Evolutionary conservation across 371 early-diverging fungal genomes (phyloP).

Genomic region (Mucor saturninus): DNA sequence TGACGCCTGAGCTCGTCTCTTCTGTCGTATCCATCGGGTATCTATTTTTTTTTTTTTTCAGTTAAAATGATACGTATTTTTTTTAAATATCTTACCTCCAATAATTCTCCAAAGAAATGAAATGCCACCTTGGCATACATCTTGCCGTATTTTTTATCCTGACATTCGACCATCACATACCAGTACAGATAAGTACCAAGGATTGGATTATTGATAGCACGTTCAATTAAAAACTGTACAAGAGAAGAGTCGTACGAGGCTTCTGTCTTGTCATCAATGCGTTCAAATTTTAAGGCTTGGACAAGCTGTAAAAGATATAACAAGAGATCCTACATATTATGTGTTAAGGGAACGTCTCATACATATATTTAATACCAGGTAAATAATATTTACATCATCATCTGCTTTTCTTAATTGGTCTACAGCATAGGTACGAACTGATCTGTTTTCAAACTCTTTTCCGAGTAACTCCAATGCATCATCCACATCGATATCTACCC

Average conservation of each 20-base stretch:
- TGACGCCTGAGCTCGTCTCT: slow-evolving; percentile 81
- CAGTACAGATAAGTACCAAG: slow-evolving; percentile 93
- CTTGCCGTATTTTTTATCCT: slow-evolving; percentile 68
- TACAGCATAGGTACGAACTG: slow-evolving; percentile 90
- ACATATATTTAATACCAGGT: neutral
- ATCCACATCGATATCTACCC: slow-evolving; percentile 93
- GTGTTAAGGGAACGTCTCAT: neutral
- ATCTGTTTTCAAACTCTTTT: slow-evolving; percentile 79
- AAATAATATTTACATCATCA: slow-evolving; percentile 73
- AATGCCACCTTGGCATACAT: slow-evolving; percentile 88
- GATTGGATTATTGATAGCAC: slow-evolving; percentile 77
- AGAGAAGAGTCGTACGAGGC: slow-evolving; percentile 72
- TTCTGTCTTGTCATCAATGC: slow-evolving; percentile 45
- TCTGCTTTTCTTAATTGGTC: slow-evolving; percentile 86
- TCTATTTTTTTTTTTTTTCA: slow-evolving; percentile 26
- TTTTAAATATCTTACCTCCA: slow-evolving; percentile 44
- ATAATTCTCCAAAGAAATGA: slow-evolving; percentile 77
- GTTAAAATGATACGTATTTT: neutral
- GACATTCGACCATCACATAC: slow-evolving; percentile 94
- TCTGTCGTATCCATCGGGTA: slow-evolving; percentile 67
- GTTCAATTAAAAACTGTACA: slow-evolving; percentile 85
- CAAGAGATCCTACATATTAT: slow-evolving; percentile 72
- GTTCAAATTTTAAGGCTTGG: slow-evolving; percentile 96
- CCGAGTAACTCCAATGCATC: slow-evolving; percentile 95
- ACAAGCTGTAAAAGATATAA: slow-evolving; percentile 94